Base-by-base conservation (phyloP, 1,284 basidiomycete genomes). In the Ganoderma lucidum region DNA sequence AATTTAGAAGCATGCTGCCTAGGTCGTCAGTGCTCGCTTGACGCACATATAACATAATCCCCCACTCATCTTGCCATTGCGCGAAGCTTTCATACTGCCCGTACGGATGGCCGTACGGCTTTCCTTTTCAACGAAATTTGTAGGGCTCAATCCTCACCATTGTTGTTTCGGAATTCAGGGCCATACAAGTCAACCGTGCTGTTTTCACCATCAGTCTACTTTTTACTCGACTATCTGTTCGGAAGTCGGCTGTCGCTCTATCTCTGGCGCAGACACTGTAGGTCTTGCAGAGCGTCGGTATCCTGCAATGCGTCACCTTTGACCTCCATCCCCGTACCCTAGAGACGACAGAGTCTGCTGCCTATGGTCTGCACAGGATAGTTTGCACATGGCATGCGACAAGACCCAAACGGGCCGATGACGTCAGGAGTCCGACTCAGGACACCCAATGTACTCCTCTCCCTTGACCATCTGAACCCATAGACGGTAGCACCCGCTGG, bases 1-100 rank as follows among this genome's bases (percentile, higher is more conserved):
- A 61, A 61, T 61, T 17, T 61, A 41, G 56, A 61, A 42, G 15
- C 44, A 61, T 41, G 28, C 9, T 42, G 23, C 19, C 35, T 19
- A n/a, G 10, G 19, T 39, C 19, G 35, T 12, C 23, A n/a, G 48
- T 51, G 23, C 48, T 12, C 2, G 17, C 19, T 14, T 9, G 19
- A 10, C 35, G 19, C 19, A 19, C 23, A 51, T 51, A 51, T n/a
- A n/a, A 19, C 35, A 14, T 39, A 39, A 59, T 59, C 17, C 56
- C 30, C 32, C 19, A 39, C 56, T 32, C 35, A 58, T 58, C 30
- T 56, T 35, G 15, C 30, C 14, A 17, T 17, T 17, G 53, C n/a
- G 23, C 6, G 48, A 51, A 51, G 48, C 53, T 17, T 3, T 55
- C 9, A 12, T 30, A 10, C 51, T 32, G 15, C 14, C 2, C 15